phyloP scores from a whole-genome alignment of 2,329 filamentous ascomycete genomes.

The Talaromyces sp. region DNA sequence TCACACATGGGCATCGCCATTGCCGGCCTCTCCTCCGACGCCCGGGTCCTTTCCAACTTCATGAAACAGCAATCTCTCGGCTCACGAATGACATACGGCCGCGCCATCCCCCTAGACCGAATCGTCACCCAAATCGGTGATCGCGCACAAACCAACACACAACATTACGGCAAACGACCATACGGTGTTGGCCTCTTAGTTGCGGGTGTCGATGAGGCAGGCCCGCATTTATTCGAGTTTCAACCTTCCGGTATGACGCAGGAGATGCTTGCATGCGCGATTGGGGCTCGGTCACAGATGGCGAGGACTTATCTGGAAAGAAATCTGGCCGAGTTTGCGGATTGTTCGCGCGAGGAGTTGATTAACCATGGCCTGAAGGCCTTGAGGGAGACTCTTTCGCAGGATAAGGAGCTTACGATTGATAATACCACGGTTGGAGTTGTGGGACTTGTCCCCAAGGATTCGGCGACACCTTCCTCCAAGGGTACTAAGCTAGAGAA shows the following conservation, averaged over 20 bases:
- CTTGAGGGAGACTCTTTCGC: slow-evolving; percentile 88
- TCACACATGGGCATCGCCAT: slow-evolving; percentile 94
- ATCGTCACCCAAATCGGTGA: slow-evolving; percentile 91
- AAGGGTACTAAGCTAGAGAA: slow-evolving; percentile 55
- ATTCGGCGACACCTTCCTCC: slow-evolving; percentile 17
- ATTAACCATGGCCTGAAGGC: slow-evolving; percentile 85
- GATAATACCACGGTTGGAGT: slow-evolving; percentile 94
- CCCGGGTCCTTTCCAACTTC: slow-evolving; percentile 98
- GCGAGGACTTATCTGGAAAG: slow-evolving; percentile 93
- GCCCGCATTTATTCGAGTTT: slow-evolving; percentile 97
- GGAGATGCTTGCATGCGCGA: slow-evolving; percentile 94
- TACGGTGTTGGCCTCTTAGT: slow-evolving; percentile 93
- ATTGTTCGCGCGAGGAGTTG: slow-evolving; percentile 73
- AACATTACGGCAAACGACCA: slow-evolving; percentile 92
- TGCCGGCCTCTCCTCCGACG: slow-evolving; percentile 93
- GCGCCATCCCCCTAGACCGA: slow-evolving; percentile 81
- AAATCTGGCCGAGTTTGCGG: slow-evolving; percentile 77
- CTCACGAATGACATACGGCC: slow-evolving; percentile 92
- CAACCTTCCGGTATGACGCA: slow-evolving; percentile 93
- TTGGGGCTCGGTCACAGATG: slow-evolving; percentile 95
- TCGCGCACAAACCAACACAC: slow-evolving; percentile 95
- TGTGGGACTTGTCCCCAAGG: slow-evolving; percentile 58
- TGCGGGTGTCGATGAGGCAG: slow-evolving; percentile 87
- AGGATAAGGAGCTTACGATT: slow-evolving; percentile 95
- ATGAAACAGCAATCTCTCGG: slow-evolving; percentile 99